Base-by-base conservation (phyloP, 2,329 filamentous ascomycete species). In the Cladophialophora immunda region DNA sequence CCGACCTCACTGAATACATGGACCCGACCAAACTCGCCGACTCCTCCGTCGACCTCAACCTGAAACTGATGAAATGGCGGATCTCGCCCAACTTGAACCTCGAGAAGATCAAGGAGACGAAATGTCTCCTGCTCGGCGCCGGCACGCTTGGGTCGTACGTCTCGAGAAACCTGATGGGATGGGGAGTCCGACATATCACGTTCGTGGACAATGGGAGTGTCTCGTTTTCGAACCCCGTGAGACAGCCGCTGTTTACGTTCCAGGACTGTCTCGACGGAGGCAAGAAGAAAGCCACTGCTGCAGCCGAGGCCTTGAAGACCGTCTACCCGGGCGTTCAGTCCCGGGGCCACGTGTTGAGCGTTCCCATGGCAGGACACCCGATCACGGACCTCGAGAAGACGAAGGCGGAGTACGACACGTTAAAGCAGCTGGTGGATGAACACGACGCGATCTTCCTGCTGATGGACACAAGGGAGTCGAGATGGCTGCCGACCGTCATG, bases 11-110 rank as follows among this genome's bases (percentile, higher is more conserved):
- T 22, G 93, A 95, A 73, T 97, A 97, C 73, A 94, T 99, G 91
- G 94, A 99, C 75, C 94, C 95, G 6, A 83, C 86, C 36, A 89
- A 83, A 73, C 83, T 98, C 19, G 95, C 95, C 25, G 94, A 98
- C 76, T 93, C 97, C 77, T 93, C 94, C 0, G 94, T 98, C 9
- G 95, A 99, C 75, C 85, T 99, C 66, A 99, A 99, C 75, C 84
- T 98, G 67, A 98, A 98, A 80, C 85, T 99, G 65, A 99, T 99
- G 90, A 99, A 97, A 81, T 99, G 95, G 95, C 90, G 95, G 45
- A 93, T 99, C 74, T 92, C 93, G 7, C 95, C 95, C 0, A 89
- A 90, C 58, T 86, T 99, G 47, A 87, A 98, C 76, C 86, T 99
- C 9, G 93, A 97, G 32, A 87, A 87, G 32, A 94, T 98, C 76